Base-by-base conservation (phyloP, 306 rosid species). In the Pyrus betulifolia region DNA sequence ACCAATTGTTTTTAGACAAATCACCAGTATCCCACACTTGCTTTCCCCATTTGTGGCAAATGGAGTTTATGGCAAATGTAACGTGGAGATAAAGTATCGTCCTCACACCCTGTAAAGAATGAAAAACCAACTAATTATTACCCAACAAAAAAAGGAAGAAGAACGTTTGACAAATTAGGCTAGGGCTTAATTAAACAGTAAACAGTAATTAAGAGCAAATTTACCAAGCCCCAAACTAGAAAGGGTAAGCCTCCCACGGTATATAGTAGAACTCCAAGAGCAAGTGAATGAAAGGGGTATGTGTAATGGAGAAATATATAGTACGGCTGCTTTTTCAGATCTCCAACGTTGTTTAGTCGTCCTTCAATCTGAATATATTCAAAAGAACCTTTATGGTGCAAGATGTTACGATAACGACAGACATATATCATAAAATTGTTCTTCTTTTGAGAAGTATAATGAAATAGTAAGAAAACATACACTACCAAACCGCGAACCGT, bases 151-250 rank as follows among this genome's bases (percentile, higher is more conserved):
- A 45, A 46, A 13, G 5, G 52, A 46, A 46, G 14, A 45, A 45
- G 52, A 46, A 46, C 52, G 52, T 45, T 4, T 46, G 52, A 46
- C 6, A 46, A 46, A 46, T 46, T 46, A 46, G 52, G 52, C 52
- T 46, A 46, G 52, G 52, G 52, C 2, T 46, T 46, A 46, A 46
- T 46, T 13, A 12, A 46, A 46, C 18, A 13, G 5, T 13, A 46
- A 45, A 46, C 23, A 21, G 61, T 55, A 55, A n/a, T 19, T 12
- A 17, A 27, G 18, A 28, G 10, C 6, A 28, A 28, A 6, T 28
- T 27, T 88, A 93, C 98, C 97, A 91, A 81, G 82, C 96, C 97
- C 98, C 98, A 93, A 28, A 87, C 93, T 71, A 93, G 31, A 82
- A 87, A 90, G 54, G 97, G 96, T 66, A 93, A 75, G 62, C 97